These are phyloP conservation scores for Candida orba DNA, from an alignment of 805 yeast species.

Conservation along the genomic window DNA sequence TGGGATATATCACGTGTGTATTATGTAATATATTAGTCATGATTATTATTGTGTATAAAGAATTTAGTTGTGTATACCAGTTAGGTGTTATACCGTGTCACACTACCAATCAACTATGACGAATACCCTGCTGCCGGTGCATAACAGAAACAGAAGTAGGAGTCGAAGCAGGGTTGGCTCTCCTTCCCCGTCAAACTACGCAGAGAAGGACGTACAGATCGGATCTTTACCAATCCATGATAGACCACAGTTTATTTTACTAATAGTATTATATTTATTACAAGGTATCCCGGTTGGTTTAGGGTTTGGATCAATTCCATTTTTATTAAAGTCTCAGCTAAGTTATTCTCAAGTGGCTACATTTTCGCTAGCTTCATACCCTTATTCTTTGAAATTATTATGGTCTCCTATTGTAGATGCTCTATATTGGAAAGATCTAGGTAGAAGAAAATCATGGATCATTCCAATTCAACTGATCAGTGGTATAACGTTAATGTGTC, in stretches of 20 bases:
- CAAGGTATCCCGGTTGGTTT: constrained; percentile 98
- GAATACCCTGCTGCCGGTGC: constrained; percentile 6
- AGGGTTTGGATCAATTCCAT: constrained; percentile 93
- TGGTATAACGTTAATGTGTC: constrained; percentile 53
- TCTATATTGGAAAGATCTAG: constrained; percentile 54
- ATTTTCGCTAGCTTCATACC: constrained; percentile 88
- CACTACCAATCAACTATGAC: neutral
- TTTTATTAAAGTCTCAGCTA: constrained; percentile 72
- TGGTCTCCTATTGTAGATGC: constrained; percentile 98
- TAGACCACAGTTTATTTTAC: constrained; percentile 64
- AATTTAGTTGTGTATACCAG: no score
- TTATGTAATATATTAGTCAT: neutral
- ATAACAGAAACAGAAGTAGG: constrained; percentile 4
- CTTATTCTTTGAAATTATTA: constrained; percentile 82
- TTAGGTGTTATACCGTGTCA: no score
- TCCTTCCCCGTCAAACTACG: neutral
- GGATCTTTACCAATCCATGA: constrained; percentile 37
- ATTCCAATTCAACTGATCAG: constrained; percentile 85
- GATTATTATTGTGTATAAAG: no score
- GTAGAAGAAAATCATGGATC: constrained; percentile 90
- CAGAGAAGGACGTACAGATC: constrained; percentile 1
- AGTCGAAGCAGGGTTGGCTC: constrained; percentile 1
- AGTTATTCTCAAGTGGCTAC: constrained; percentile 86
- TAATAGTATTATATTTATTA: constrained; percentile 68
- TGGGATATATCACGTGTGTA: neutral